Conservation (phyloP, 306 rosid species). For the Quercus alba region DNA sequence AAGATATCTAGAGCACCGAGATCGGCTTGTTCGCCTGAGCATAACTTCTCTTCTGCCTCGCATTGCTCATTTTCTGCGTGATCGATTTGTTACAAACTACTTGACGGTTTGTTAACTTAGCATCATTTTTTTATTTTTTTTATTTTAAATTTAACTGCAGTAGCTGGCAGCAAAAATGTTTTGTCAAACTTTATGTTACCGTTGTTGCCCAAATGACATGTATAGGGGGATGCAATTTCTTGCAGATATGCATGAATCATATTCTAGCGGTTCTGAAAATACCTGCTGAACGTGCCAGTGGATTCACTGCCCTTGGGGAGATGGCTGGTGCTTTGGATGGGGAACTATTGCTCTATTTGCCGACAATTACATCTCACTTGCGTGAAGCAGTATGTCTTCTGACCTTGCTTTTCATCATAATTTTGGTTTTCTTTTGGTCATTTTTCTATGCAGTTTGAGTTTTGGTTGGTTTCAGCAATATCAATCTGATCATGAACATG, state of each 20-base stretch:
- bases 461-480: conserved; percentile 18
- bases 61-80: conserved; percentile 96
- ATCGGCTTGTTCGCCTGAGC: conserved; percentile 96
- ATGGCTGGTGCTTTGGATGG: conserved; percentile 99
- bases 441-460: conserved; percentile 12
- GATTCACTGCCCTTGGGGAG: conserved; percentile 98
- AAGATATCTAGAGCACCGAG: conserved; percentile 87
- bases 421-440: conserved; percentile 12
- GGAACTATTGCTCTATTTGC: conserved; percentile 85
- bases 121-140: not conserved
- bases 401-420: conserved; percentile 9
- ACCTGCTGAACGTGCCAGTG: conserved; percentile 97
- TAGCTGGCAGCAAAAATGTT: conserved; percentile 9
- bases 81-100: conserved; percentile 94
- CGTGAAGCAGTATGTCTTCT: conserved; percentile 82
- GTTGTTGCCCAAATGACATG: conserved; percentile 14
- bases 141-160: conserved; percentile 13
- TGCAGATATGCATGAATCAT: conserved; percentile 99
- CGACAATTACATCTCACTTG: conserved; percentile 74
- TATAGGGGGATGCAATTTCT: conserved; percentile 29
- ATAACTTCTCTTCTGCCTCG: conserved; percentile 94
- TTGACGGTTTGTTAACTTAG: conserved; percentile 57
- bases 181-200: conserved; percentile 3
- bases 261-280: conserved; percentile 85
- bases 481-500: conserved; percentile 12